Base-by-base conservation (phyloP, 768 basidiomycete species). In the Leucocoprinus sp. region DNA sequence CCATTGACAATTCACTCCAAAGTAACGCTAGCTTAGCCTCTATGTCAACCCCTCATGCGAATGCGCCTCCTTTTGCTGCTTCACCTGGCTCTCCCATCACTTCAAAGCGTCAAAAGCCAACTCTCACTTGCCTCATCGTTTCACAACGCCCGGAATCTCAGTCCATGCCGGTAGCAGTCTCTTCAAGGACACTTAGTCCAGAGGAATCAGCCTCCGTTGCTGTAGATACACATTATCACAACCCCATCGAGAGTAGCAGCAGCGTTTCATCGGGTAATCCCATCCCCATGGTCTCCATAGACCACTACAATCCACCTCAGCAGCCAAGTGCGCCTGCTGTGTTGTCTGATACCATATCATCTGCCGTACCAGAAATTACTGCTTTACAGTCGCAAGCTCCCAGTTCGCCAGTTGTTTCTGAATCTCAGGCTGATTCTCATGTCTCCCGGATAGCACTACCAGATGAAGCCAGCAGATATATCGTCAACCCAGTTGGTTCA, bases 381-480 rank as follows among this genome's bases (percentile, higher is more conserved):
- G 18, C 8, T 17, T 8, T 31, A 19, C 47, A 49, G 23, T 11
- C 49, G 18, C 47, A 41, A 36, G 19, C 40, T 26, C 39, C 11
- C 35, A 23, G 27, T 9, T 24, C 29, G 47, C 39, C 48, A 33
- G 23, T 37, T 18, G 39, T 38, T 12, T 15, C 42, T 8, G 43
- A 44, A 11, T 18, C 15, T 11, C 48, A n/a, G 50, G 31, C 50
- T 40, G 46, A 45, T 41, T 24, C 52, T 53, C 43, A 39, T 36
- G 42, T 82, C 41, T 87, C 84, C 7, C 72, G 74, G 18, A 75
- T 82, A 40, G 77, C 81, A 26, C 68, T 88, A 28, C 83, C 87
- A 1, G 84, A 88, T 44, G 88, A 90, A 59, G 82, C 86, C 12
- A 76, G 70, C 51, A 78, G 74, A 38, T 88, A 85, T 55, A 81